phyloP scores from a whole-genome alignment of 306 rosid species.

The Quercus suber region DNA sequence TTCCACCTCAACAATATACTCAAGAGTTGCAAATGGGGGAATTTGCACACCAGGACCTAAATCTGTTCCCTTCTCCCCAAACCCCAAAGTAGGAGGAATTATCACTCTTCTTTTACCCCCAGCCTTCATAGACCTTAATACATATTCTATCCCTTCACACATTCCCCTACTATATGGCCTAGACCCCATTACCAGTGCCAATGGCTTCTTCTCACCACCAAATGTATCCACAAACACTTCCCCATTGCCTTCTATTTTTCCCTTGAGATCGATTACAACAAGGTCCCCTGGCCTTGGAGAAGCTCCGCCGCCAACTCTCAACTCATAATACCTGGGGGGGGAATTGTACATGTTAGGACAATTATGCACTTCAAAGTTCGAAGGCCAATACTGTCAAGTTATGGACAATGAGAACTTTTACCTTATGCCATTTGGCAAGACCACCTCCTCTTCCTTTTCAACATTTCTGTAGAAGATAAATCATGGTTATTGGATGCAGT shows the following conservation, averaged over 20 bases:
- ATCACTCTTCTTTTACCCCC: conserved; percentile 81
- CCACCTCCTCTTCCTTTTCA: conserved; percentile 73
- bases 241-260: conserved; percentile 48
- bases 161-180: conserved; percentile 89
- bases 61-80: conserved; percentile 81
- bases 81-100: conserved; percentile 73
- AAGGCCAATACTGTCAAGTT: not conserved
- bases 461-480: conserved; percentile 38
- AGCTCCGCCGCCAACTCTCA: conserved; percentile 73
- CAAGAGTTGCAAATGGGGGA: conserved; percentile 81
- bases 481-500: not conserved
- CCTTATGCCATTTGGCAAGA: conserved; percentile 88
- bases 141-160: conserved; percentile 88
- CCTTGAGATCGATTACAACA: conserved; percentile 76
- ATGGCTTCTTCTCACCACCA: conserved; percentile 59
- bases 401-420: conserved; percentile 17
- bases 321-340: conserved; percentile 47
- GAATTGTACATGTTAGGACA: not conserved
- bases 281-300: conserved; percentile 71
- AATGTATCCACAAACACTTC: conserved; percentile 83
- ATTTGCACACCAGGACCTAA: conserved; percentile 69
- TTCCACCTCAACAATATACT: conserved; percentile 73
- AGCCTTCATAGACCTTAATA: conserved; percentile 66
- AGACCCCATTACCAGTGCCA: conserved; percentile 87
- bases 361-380: not conserved